These are phyloP conservation scores for Metarhizium robertsii DNA, from an alignment of 2,329 filamentous ascomycete genomes.

Conservation along the genomic window DNA sequence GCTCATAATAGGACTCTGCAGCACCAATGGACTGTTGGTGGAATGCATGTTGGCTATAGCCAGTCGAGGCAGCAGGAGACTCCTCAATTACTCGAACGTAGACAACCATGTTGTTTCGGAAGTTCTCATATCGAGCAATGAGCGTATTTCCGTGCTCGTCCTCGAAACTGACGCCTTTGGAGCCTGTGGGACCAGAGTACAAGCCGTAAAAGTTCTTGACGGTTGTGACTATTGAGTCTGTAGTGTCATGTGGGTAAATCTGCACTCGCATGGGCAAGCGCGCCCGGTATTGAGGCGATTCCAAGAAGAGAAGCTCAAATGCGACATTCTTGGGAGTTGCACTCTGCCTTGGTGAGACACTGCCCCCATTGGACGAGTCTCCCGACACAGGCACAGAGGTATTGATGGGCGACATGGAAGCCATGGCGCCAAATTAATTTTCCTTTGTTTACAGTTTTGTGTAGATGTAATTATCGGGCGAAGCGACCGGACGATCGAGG, in stretches of 20 bases:
- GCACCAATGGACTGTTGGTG: slow-evolving; percentile 32
- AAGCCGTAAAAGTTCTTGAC: slow-evolving; percentile 99
- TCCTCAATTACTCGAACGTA: slow-evolving; percentile 79
- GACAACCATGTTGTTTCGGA: slow-evolving; percentile 83
- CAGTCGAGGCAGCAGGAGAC: slow-evolving; percentile 34
- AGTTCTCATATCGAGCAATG: slow-evolving; percentile 94
- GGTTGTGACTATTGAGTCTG: slow-evolving; percentile 93
- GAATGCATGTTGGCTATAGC: slow-evolving; percentile 37
- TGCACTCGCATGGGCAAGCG: slow-evolving; percentile 78
- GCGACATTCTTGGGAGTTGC: slow-evolving; percentile 62
- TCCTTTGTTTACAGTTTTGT: neutral
- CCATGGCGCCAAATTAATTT: slow-evolving; percentile 23
- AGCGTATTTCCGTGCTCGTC: slow-evolving; percentile 81
- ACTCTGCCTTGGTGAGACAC: slow-evolving; percentile 36
- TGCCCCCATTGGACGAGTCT: slow-evolving; percentile 31
- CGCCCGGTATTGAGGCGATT: slow-evolving; percentile 59
- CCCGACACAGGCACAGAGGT: slow-evolving; percentile 21
- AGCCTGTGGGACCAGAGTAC: slow-evolving; percentile 62
- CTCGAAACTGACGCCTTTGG: slow-evolving; percentile 88
- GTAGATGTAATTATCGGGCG: slow-evolving; percentile 9
- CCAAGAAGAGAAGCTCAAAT: slow-evolving; percentile 65
- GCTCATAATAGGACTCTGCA: slow-evolving; percentile 42
- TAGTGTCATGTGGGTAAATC: slow-evolving; percentile 92
- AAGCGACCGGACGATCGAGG: slow-evolving; percentile 11
- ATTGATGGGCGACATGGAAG: slow-evolving; percentile 36